Evolutionary conservation across 169 alveolate species (phyloP).

Genomic region (Cytauxzoon felis): DNA sequence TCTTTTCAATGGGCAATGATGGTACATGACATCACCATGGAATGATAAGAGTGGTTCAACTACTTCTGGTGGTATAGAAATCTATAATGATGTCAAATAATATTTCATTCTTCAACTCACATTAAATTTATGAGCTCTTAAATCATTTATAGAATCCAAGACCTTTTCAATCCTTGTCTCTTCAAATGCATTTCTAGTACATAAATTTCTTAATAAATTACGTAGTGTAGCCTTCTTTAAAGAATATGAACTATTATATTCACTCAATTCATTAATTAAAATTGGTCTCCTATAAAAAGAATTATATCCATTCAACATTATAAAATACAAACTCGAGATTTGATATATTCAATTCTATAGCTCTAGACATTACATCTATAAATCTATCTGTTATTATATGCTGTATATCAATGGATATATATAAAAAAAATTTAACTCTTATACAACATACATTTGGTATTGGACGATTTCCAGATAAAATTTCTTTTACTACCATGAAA

Average conservation of each 20-base stretch:
- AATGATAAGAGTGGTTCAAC: slow-evolving; percentile 71
- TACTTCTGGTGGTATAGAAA: slow-evolving; percentile 67
- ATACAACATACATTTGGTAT: slow-evolving; percentile 16
- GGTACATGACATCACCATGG: slow-evolving; percentile 48
- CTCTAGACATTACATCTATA: slow-evolving; percentile 43
- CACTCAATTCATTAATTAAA: slow-evolving; percentile 43
- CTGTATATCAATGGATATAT: background rate
- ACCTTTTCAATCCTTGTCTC: slow-evolving; percentile 55
- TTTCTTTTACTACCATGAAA: slow-evolving; percentile 22
- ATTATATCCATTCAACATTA: too few species aligned
- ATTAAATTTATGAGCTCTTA: slow-evolving; percentile 36
- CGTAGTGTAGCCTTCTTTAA: slow-evolving; percentile 51
- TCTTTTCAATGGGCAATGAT: slow-evolving; percentile 37
- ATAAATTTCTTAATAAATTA: slow-evolving; percentile 45
- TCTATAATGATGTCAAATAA: slow-evolving; percentile 3
- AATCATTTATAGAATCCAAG: slow-evolving; percentile 19
- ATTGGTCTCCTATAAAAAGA: slow-evolving; percentile 46
- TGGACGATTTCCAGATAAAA: slow-evolving; percentile 28
- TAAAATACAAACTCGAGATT: slow-evolving; percentile 32
- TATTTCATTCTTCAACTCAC: slow-evolving; percentile 3
- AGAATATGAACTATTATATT: slow-evolving; percentile 52
- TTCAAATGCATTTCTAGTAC: slow-evolving; percentile 60
- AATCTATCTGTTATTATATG: slow-evolving; percentile 34
- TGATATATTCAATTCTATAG: slow-evolving; percentile 38
- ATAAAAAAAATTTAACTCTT: background rate